Evolutionary conservation across 2,329 filamentous ascomycete genomes (phyloP), one percentile per base, ranked within the genome.

Genomic region (Stagonosporopsis rhizophila): DNA sequence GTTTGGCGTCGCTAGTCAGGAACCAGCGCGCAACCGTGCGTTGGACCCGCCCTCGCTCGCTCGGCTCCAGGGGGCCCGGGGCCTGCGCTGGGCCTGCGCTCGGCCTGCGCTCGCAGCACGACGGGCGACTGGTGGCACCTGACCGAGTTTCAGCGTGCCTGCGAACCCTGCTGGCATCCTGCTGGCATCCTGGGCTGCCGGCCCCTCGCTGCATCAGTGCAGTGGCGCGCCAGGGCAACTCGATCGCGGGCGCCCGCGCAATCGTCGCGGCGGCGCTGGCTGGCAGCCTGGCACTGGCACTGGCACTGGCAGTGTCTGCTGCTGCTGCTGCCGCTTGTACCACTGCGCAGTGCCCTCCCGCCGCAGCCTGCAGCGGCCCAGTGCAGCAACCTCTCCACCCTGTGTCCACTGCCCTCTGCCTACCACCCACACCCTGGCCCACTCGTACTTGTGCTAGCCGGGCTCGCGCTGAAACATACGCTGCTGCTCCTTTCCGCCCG

Each of bases 401-500:
- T n/a, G n/a, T n/a, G n/a, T n/a, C n/a, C n/a, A n/a, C n/a, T n/a
- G n/a, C n/a, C n/a, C n/a, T n/a, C n/a, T n/a, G 28, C 28, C 28
- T 30, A 30, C 28, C 7, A 11, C 8, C 6, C 23, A 5, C 23
- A 25, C 23, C 23, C 1, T 8, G 23, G 23, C 23, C 23, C 46
- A 56, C 52, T 50, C 19, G 17, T 50, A 19, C 52, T 45, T 15
- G 19, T 45, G 25, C 35, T 44, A 50, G 46, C 28, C 54, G 41
- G 52, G 45, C 46, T 32, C 34, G 57, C 57, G 50, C 63, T 66
- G 63, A 66, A 66, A 66, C 63, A 59, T 42, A 51, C 53, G 46
- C 56, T 64, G 46, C 56, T 64, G 62, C 62, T 61, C 58, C 60
- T 63, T 56, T 56, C 59, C 62, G 58, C 51, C 56, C 60, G 52